phyloP scores from a whole-genome alignment of 2,329 filamentous ascomycete species.

The Clarireedia monteithiana region DNA sequence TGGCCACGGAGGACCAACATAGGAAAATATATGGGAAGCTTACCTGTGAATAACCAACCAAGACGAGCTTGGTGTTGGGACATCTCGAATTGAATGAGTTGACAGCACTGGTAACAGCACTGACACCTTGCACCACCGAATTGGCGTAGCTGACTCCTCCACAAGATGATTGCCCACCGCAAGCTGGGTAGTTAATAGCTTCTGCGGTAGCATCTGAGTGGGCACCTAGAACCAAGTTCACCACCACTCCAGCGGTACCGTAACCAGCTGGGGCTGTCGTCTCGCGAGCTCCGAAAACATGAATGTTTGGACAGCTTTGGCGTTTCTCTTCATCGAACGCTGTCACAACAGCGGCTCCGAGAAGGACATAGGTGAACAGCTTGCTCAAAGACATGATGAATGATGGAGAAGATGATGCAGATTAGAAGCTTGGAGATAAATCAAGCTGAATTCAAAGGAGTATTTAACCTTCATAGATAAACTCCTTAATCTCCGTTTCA shows the following conservation, averaged over 20 bases:
- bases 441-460: no score
- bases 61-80: slow-evolving; percentile 48
- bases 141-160: slow-evolving; percentile 52
- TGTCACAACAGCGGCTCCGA: not conserved
- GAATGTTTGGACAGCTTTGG: slow-evolving; percentile 36
- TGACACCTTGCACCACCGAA: slow-evolving; percentile 49
- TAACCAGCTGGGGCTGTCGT: slow-evolving; percentile 42
- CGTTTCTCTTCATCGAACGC: slow-evolving; percentile 2
- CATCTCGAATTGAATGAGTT: slow-evolving; percentile 50
- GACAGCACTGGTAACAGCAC: slow-evolving; percentile 51
- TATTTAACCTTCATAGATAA: no score
- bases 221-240: slow-evolving; percentile 40
- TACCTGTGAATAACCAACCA: slow-evolving; percentile 57
- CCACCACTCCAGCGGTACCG: slow-evolving; percentile 40
- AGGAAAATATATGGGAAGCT: not conserved
- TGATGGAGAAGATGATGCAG: no score
- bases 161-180: slow-evolving; percentile 51
- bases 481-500: no score
- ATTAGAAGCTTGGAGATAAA: no score
- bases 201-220: slow-evolving; percentile 45
- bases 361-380: not conserved
- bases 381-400: not conserved
- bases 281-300: slow-evolving; percentile 44
- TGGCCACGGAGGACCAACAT: not conserved
- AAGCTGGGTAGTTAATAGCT: slow-evolving; percentile 52